phyloP scores from a whole-genome alignment of 2,329 filamentous ascomycete genomes.

The Xylariaceae sp. region DNA sequence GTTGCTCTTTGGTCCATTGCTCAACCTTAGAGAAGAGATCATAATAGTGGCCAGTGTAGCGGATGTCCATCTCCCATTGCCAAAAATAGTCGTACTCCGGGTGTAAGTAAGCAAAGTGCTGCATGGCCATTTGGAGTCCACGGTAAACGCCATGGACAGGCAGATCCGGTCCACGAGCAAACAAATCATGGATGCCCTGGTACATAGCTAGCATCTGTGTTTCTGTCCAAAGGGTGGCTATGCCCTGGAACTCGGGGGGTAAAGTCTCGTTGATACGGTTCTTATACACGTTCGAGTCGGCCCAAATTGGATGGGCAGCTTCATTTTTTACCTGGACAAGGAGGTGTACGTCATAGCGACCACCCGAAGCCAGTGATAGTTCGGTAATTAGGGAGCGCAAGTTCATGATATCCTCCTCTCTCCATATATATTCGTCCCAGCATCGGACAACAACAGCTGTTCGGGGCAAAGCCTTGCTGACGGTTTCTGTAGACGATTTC shows the following conservation, averaged over 20 bases:
- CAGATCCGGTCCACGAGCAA: conserved; percentile 61
- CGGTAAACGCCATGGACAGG: conserved; percentile 91
- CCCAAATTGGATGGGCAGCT: conserved; percentile 72
- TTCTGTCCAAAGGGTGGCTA: conserved; percentile 91
- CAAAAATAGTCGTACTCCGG: conserved; percentile 89
- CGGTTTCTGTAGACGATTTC: conserved; percentile 9
- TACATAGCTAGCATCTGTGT: conserved; percentile 90
- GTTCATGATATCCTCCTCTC: conserved; percentile 76
- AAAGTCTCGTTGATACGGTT: conserved; percentile 65
- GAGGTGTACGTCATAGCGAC: conserved; percentile 83
- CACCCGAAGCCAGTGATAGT: conserved; percentile 74
- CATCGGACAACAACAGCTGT: conserved; percentile 80
- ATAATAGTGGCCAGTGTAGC: conserved; percentile 86
- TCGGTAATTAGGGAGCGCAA: conserved; percentile 83
- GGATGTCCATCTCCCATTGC: conserved; percentile 94
- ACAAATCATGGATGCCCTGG: conserved; percentile 79
- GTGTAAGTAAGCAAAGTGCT: conserved; percentile 85
- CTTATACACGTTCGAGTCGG: conserved; percentile 66
- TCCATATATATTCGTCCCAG: conserved; percentile 78
- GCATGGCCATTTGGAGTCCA: conserved; percentile 89
- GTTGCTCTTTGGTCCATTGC: conserved; percentile 68
- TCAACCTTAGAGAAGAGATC: conserved; percentile 68
- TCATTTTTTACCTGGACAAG: conserved; percentile 82
- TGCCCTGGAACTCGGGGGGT: conserved; percentile 80
- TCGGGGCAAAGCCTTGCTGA: conserved; percentile 43